Percentiles rank a stretch among this genome's conserved stretches.
Evolutionary conservation across 2,329 filamentous ascomycete species (phyloP).

Genomic region (Paecilomyces niveus): DNA sequence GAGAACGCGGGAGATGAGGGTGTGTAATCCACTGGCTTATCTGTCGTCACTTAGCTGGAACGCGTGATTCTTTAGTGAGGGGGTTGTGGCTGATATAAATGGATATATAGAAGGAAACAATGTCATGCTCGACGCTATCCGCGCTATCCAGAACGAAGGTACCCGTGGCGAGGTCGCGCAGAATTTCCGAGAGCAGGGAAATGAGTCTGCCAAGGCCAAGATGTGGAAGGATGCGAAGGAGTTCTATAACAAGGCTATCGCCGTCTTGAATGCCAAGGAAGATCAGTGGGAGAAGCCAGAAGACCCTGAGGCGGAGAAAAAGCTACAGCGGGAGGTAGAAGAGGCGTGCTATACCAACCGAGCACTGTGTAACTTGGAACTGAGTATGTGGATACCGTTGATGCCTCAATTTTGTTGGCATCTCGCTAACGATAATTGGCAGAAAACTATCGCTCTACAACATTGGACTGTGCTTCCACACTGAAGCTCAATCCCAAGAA

Average conservation of each 20-base stretch:
- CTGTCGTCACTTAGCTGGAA: neutral
- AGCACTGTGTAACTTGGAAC: conserved; percentile 79
- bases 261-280: conserved; percentile 61
- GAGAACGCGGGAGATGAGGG: conserved; percentile 54
- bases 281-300: conserved; percentile 44
- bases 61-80: neutral
- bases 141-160: conserved; percentile 88
- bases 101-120: conserved; percentile 57
- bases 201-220: conserved; percentile 71
- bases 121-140: conserved; percentile 74
- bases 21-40: conserved; percentile 15
- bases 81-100: conserved; percentile 3
- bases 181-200: conserved; percentile 87
- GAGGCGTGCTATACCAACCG: conserved; percentile 80
- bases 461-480: conserved; percentile 72
- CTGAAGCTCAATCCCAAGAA: conserved; percentile 73
- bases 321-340: conserved; percentile 56
- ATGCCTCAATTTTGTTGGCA: neutral
- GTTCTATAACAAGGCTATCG: conserved; percentile 83
- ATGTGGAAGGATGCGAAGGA: conserved; percentile 78
- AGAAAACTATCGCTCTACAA: conserved; percentile 83
- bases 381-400: conserved; percentile 47
- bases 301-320: conserved; percentile 52
- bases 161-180: conserved; percentile 73
- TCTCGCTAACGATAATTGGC: conserved; percentile 12